Percentiles rank a stretch among this genome's conserved stretches.
phyloP scores from a whole-genome alignment of 441 rosid species.

The Bocquillonia castaneifolia region DNA sequence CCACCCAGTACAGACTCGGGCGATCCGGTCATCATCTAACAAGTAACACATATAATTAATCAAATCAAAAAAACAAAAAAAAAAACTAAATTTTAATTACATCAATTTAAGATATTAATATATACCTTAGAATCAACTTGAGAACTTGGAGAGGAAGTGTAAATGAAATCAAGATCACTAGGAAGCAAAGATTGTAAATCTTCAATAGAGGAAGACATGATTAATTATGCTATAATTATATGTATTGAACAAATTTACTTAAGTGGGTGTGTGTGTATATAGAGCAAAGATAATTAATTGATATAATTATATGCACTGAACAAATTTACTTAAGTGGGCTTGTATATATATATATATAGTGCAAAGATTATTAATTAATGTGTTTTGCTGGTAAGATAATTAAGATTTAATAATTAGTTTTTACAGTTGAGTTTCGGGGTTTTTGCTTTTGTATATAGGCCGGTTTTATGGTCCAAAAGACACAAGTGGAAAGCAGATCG shows the following conservation, averaged over 20 bases:
- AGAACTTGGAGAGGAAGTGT: no score
- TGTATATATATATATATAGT: no score
- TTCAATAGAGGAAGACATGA: constrained; percentile 33
- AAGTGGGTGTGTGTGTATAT: background rate
- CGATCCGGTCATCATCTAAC: constrained; percentile 40
- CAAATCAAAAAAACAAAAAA: background rate
- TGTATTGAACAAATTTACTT: background rate
- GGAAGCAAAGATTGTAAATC: constrained; percentile 35
- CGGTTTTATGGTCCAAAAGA: background rate
- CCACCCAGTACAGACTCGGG: constrained; percentile 67
- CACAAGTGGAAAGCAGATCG: background rate
- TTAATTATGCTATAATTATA: background rate
- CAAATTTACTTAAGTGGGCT: background rate
- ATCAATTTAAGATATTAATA: no score
- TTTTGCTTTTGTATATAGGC: background rate
- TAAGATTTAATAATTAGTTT: constrained; percentile 10
- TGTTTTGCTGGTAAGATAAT: background rate
- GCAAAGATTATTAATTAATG: no score
- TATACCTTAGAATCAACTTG: no score
- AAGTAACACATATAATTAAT: constrained; percentile 21
- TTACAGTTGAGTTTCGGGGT: background rate
- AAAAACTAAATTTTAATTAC: background rate
- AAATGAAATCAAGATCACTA: no score
- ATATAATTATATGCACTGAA: background rate
- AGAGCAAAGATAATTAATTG: no score